Evolutionary conservation across 148 eudicot species (phyloP), one percentile per base, ranked within the genome.

Genomic region (Euryodendron excelsum): DNA sequence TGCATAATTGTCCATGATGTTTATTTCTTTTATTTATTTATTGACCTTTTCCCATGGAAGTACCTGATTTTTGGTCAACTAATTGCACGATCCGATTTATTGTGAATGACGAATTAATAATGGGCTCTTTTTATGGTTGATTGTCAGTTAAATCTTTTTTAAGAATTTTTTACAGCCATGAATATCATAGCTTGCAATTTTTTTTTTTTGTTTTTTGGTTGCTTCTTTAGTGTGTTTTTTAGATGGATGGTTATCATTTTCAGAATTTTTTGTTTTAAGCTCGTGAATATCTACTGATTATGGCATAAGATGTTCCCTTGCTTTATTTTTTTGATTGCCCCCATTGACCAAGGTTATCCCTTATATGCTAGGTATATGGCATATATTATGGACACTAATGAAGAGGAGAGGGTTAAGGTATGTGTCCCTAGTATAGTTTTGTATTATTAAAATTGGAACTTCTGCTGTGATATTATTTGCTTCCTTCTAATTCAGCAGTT

Each of bases 321-420:
- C 91, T 79, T 85, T 96, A 88, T 98, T 91, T 87, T 98, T n/a
- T 8, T 45, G 41, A 15, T 10, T 72, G 41, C 20, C 0, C 12
- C 45, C 25, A 33, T n/a, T 72, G 62, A 55, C 45, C 0, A 17
- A 20, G 50, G 2, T 73, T 30, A 44, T 68, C 36, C 56, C 2
- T 13, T 73, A 6, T 72, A 20, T 98, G 64, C 28, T 80, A 93
- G 98, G 99, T 96, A 96, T 78, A 96, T 96, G 99, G 99, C 99
- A 55, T 96, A 89, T 75, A 93, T 96, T 71, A 96, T 96, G 99
- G 99, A 96, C 80, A 96, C 98, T 48, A 93, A 96, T 81, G 99
- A 93, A 83, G 99, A 96, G 81, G 99, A 96, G 82, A 90, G 99
- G 73, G 84, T 72, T 12, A 96, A 93, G 98, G 99, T 93, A 83